These are phyloP conservation scores for Citrus glauca DNA, from an alignment of 345 rosid genomes.

Conservation along the genomic window DNA sequence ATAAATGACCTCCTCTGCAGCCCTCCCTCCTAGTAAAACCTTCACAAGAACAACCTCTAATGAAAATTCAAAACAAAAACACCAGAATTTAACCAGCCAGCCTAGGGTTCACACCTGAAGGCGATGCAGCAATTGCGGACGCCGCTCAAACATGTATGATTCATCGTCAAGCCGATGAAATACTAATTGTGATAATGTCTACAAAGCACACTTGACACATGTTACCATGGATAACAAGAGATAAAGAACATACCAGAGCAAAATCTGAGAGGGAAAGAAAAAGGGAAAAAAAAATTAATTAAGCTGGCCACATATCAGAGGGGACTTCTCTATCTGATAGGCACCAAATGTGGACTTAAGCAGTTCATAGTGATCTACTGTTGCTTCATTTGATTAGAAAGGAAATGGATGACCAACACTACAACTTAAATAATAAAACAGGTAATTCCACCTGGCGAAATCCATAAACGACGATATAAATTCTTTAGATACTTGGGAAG, in stretches of 20 bases:
- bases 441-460: not conserved
- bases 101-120: conserved; percentile 62
- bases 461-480: too few species aligned
- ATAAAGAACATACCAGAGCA: not conserved
- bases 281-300: not conserved
- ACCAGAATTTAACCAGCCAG: conserved; percentile 6
- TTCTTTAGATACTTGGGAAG: too few species aligned
- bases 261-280: not conserved
- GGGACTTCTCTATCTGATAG: not conserved
- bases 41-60: conserved; percentile 15
- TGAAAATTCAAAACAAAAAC: conserved; percentile 6
- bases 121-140: conserved; percentile 84
- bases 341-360: not conserved
- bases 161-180: conserved; percentile 89
- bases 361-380: not conserved
- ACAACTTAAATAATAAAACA: not conserved
- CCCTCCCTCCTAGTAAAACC: conserved; percentile 91
- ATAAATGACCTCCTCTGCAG: conserved; percentile 90
- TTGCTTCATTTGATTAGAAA: not conserved
- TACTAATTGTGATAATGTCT: conserved; percentile 79
- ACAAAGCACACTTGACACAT: conserved; percentile 17
- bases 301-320: not conserved
- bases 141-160: conserved; percentile 83
- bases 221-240: not conserved
- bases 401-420: not conserved